phyloP scores from a whole-genome alignment of 2,329 filamentous ascomycete genomes.

The Rhynchosporium secalis region DNA sequence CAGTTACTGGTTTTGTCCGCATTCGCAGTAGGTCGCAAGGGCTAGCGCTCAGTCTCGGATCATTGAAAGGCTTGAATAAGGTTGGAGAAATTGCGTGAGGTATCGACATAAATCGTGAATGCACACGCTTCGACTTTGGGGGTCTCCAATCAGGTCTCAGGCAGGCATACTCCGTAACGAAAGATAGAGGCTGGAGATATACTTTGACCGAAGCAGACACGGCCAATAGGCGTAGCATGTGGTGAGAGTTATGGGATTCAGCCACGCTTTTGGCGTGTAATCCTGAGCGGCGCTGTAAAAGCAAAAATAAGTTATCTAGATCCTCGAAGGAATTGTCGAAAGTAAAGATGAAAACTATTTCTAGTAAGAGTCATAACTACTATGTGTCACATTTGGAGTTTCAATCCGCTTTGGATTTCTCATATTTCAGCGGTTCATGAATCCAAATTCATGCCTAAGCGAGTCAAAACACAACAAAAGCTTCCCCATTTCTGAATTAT shows the following conservation, averaged over 20 bases:
- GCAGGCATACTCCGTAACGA: conserved; percentile 25
- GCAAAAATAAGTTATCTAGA: conserved; percentile 39
- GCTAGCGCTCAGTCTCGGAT: conserved; percentile 87
- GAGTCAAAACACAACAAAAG: too few species aligned
- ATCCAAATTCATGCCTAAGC: background rate
- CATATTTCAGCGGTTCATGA: too few species aligned
- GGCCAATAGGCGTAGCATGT: conserved; percentile 27
- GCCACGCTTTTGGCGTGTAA: conserved; percentile 28
- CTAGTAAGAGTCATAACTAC: conserved; percentile 18
- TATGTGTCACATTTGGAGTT: too few species aligned
- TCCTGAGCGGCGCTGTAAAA: conserved; percentile 36
- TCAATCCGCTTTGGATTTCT: too few species aligned
- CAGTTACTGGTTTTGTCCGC: conserved; percentile 94
- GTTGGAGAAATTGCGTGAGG: conserved; percentile 48
- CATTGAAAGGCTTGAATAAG: conserved; percentile 91
- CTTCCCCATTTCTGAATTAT: too few species aligned
- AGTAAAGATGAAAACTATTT: conserved; percentile 21
- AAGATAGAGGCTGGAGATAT: conserved; percentile 19
- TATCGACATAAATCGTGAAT: background rate
- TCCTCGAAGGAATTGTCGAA: conserved; percentile 30
- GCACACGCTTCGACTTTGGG: conserved; percentile 6
- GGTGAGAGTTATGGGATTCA: conserved; percentile 24
- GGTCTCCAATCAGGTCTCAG: conserved; percentile 5
- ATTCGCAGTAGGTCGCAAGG: conserved; percentile 98
- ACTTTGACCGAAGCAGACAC: conserved; percentile 21